Percentiles rank a stretch among this genome's conserved stretches.
phyloP scores from a whole-genome alignment of 306 rosid genomes.

The Sphenostylis stenocarpa region DNA sequence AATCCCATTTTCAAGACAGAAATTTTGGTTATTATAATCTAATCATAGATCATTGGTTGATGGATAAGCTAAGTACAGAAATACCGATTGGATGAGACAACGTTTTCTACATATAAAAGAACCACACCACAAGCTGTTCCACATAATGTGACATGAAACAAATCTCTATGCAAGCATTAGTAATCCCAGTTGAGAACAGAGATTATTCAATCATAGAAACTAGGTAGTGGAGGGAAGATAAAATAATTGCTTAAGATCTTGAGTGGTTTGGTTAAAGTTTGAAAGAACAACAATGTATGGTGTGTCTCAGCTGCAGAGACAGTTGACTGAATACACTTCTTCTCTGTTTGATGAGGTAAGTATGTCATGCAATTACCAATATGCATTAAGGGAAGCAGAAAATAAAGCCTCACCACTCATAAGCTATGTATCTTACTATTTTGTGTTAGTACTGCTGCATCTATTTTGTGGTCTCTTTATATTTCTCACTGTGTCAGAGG shows the following conservation, averaged over 20 bases:
- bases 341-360: slow-evolving; percentile 74
- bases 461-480: neutral
- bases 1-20: neutral
- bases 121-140: slow-evolving; percentile 17
- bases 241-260: slow-evolving; percentile 23
- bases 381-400: neutral
- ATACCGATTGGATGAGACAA: neutral
- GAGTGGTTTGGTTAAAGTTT: slow-evolving; percentile 2
- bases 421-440: neutral
- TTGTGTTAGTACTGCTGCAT: neutral
- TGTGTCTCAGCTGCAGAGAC: slow-evolving; percentile 55
- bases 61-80: slow-evolving; percentile 25
- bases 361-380: neutral
- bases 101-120: neutral
- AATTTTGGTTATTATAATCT: neutral
- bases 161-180: slow-evolving; percentile 15
- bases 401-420: neutral
- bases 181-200: too few relatives aligned
- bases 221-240: neutral
- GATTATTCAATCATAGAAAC: slow-evolving; percentile 1
- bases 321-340: slow-evolving; percentile 52
- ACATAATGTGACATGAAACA: neutral
- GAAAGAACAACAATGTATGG: slow-evolving; percentile 50
- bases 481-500: neutral
- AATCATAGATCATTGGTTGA: slow-evolving; percentile 18